Percentiles rank a stretch among this genome's conserved stretches.
phyloP scores from a whole-genome alignment of 164 flowering plant species.

The Aristolochia contorta region DNA sequence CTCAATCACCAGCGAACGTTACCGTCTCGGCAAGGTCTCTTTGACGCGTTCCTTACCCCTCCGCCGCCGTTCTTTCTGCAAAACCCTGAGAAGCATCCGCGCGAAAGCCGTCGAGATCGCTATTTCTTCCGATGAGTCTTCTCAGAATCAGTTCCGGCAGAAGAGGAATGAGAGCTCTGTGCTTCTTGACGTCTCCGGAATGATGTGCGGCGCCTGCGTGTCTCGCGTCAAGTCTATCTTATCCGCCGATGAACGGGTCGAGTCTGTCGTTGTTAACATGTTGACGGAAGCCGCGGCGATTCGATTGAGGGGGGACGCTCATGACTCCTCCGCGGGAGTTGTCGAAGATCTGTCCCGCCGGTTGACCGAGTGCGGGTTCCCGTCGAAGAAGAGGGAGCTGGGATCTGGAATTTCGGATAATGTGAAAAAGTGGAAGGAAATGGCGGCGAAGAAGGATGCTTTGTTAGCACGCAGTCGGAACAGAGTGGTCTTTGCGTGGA shows the following conservation, averaged over 20 bases:
- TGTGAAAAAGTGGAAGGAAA: conserved; percentile 84
- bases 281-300: conserved; percentile 87
- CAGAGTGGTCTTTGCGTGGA: conserved; percentile 82
- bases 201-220: conserved; percentile 98
- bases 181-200: conserved; percentile 77
- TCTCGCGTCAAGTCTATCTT: conserved; percentile 74
- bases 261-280: conserved; percentile 76
- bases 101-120: conserved; percentile 26
- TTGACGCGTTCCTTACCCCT: conserved; percentile 8
- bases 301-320: conserved; percentile 30
- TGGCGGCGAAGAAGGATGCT: conserved; percentile 61
- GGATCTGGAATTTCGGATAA: conserved; percentile 69
- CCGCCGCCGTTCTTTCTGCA: conserved; percentile 4
- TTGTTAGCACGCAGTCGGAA: conserved; percentile 52
- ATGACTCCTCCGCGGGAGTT: conserved; percentile 14
- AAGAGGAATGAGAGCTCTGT: conserved; percentile 18
- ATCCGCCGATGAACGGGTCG: conserved; percentile 69
- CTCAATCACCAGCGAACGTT: conserved; percentile 5
- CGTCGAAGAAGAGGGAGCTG: conserved; percentile 48
- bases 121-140: conserved; percentile 6
- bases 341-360: conserved; percentile 57
- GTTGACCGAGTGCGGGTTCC: conserved; percentile 74
- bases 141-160: conserved; percentile 5
- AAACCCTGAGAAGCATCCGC: neutral
- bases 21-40: neutral